Evolutionary conservation across 208 protist species (phyloP), one percentile per base, ranked within the genome.

Genomic region (Acanthamoeba triangularis): DNA sequence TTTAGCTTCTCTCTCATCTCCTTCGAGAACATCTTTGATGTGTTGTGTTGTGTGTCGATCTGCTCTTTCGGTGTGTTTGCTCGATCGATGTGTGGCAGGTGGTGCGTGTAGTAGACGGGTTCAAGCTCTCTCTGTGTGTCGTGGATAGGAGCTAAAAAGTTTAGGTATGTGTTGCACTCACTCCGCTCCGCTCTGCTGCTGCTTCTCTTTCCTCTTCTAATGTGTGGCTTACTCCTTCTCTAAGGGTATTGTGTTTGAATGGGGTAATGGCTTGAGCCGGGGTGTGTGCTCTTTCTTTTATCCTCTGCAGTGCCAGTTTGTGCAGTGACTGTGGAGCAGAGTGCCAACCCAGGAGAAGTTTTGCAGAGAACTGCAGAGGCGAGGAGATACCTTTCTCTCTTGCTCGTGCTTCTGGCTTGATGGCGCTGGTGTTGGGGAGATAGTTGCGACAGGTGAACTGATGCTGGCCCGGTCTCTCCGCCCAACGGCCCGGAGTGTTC

Each of bases 321-420:
- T n/a, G 11, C 20, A 30, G 25, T n/a, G 14, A n/a, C 28, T 35
- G 63, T 72, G 63, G 63, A 72, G 63, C 37, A 37, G 63, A 72
- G 63, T 72, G 63, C 63, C 74, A 82, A 82, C 74, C 33, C 74
- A 82, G 49, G 74, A 54, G 74, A 82, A 82, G 37, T 82, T 82
- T 82, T 28, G 8, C 74, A 82, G 74, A 82, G 74, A 82, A 82
- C 74, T 82, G 74, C 33, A 30, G 7, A 78, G 69, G 20, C 8
- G 61, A 67, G 61, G 61, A 67, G 63, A 72, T 72, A 72, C 63
- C 63, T 72, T 72, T 23, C 20, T 61, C 16, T 61, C 16, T 13
- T 23, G 37, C 37, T 41, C 37, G 1, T 41, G 37, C 37, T 41
- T 3, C 37, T 54, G 7, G 49, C 49, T 54, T 18, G 49, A 0